These are phyloP conservation scores for Verbena officinalis DNA, from an alignment of 257 asterid species.

Conservation along the genomic window DNA sequence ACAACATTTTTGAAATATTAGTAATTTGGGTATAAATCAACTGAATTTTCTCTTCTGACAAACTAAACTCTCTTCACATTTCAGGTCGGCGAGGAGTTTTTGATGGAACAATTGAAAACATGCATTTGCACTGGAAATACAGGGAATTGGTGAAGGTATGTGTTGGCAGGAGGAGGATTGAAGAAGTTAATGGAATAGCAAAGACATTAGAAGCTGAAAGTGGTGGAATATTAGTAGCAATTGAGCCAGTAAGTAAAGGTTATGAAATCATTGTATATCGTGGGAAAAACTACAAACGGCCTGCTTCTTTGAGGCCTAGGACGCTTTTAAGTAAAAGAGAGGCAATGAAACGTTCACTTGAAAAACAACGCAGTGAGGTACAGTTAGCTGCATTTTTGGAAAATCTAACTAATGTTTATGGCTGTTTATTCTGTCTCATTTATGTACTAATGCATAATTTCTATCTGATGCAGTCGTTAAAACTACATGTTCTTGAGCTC, in stretches of 20 bases:
- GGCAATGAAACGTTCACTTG: constrained; percentile 90
- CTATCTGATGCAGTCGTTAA: constrained; percentile 79
- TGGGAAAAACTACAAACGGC: constrained; percentile 91
- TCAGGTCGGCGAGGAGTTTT: constrained; percentile 96
- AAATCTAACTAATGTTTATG: neutral
- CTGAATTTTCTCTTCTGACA: constrained; percentile 8
- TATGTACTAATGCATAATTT: constrained; percentile 33
- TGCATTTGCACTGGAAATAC: constrained; percentile 99
- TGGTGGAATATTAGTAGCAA: constrained; percentile 96
- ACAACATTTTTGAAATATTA: constrained; percentile 9
- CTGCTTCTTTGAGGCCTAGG: constrained; percentile 88
- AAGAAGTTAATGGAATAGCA: constrained; percentile 76
- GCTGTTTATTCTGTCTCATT: neutral
- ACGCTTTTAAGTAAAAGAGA: constrained; percentile 88
- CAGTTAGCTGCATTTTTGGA: constrained; percentile 21
- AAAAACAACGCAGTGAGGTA: constrained; percentile 94
- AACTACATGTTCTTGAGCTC: constrained; percentile 89
- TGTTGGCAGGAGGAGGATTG: constrained; percentile 60
- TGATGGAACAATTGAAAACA: constrained; percentile 96
- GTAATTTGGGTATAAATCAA: neutral
- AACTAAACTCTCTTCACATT: constrained; percentile 31
- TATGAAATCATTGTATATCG: constrained; percentile 84
- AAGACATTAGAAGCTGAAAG: constrained; percentile 86
- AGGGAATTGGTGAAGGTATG: constrained; percentile 95
- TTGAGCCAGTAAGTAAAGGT: constrained; percentile 87